These are phyloP conservation scores for Gleditsia sinensis DNA, from an alignment of 306 rosid species.

Conservation along the genomic window DNA sequence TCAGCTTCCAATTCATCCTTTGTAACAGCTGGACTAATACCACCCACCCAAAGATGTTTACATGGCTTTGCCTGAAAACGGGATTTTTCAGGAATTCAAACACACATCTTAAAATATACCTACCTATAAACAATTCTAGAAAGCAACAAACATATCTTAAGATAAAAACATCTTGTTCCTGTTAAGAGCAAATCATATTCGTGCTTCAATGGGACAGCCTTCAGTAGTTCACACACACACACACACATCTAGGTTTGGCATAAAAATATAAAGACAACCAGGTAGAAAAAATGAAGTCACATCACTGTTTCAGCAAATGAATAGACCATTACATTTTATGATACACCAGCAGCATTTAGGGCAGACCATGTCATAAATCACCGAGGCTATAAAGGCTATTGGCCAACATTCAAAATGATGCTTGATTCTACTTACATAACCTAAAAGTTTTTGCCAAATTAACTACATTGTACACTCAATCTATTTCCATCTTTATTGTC, in stretches of 20 bases:
- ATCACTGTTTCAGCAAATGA: background rate
- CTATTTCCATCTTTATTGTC: background rate
- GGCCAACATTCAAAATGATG: background rate
- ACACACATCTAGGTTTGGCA: background rate
- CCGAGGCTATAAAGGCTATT: background rate
- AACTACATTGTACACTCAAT: background rate
- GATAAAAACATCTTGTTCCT: background rate
- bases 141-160: background rate
- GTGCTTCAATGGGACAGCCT: background rate
- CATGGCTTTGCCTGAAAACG: constrained; percentile 84
- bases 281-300: background rate
- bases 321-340: background rate
- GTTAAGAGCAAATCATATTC: background rate
- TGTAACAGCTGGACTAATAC: constrained; percentile 77
- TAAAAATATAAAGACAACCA: background rate
- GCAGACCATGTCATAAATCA: background rate
- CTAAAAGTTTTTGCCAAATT: background rate
- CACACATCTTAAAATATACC: background rate
- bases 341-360: background rate
- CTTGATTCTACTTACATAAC: background rate
- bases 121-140: background rate
- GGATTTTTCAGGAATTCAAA: constrained; percentile 29
- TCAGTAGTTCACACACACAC: no score
- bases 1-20: constrained; percentile 86
- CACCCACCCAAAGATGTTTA: constrained; percentile 95